These are phyloP conservation scores for Bertia moriformis DNA, from an alignment of 2,329 filamentous ascomycete genomes.

Conservation along the genomic window DNA sequence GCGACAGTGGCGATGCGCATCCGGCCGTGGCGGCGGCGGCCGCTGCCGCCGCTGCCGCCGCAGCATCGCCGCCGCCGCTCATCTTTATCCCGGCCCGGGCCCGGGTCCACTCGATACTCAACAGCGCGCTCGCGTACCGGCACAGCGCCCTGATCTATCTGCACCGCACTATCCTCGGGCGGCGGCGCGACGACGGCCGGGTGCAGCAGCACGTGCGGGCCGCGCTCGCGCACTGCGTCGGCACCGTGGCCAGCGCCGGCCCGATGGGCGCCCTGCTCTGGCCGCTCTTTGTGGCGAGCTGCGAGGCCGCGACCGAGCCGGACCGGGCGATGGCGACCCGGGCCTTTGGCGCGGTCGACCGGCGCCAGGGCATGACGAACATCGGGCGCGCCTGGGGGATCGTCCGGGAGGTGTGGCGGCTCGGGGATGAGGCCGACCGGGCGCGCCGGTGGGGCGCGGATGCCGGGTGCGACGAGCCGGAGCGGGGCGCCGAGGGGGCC, in stretches of 20 bases:
- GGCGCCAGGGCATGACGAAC: conserved; percentile 50
- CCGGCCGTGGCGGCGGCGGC: conserved; percentile 9
- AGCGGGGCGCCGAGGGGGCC: conserved; percentile 6
- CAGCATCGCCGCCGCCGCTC: conserved; percentile 6
- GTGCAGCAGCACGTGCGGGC: conserved; percentile 38
- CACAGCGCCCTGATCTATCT: conserved; percentile 43
- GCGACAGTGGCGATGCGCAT: not conserved
- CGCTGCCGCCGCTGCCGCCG: conserved; percentile 6
- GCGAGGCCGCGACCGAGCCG: conserved; percentile 33
- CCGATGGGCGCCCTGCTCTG: conserved; percentile 51
- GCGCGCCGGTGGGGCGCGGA: conserved; percentile 2
- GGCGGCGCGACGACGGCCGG: conserved; percentile 25
- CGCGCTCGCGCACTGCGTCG: conserved; percentile 35
- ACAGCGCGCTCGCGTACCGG: conserved; percentile 45
- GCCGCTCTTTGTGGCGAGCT: conserved; percentile 49
- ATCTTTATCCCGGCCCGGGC: conserved; percentile 23
- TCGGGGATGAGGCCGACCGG: too few species aligned
- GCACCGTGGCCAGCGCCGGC: conserved; percentile 36
- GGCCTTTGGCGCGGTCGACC: conserved; percentile 36
- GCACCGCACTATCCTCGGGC: conserved; percentile 35
- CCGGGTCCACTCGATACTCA: conserved; percentile 35
- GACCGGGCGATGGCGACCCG: conserved; percentile 35
- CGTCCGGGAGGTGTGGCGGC: conserved; percentile 44
- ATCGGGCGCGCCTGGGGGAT: conserved; percentile 46
- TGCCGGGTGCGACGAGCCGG: too few species aligned